Base-by-base conservation (phyloP, 768 basidiomycete species). In the Lyophyllum atratum region DNA sequence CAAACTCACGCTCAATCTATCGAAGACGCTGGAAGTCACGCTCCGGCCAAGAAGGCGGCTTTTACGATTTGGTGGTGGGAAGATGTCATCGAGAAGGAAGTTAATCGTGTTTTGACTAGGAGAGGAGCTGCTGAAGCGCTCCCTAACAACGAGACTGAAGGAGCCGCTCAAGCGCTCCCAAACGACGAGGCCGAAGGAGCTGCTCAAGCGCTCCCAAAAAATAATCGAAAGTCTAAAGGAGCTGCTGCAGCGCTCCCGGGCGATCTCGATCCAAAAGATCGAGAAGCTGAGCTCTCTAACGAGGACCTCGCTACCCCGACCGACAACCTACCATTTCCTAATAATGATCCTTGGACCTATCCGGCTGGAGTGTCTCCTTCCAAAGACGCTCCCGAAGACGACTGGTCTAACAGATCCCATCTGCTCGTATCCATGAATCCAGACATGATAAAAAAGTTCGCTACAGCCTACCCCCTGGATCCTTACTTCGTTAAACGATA, bases 41-140 rank as follows among this genome's bases (percentile, higher is more conserved):
- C 34, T 1, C 45, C 55, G 0, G 64, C 69, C 29, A 29, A 63
- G 8, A 57, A 59, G 31, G 71, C 68, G 1, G 67, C 64, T 17
- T 52, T 54, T 21, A 54, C 63, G 0, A 59, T 70, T 0, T 42
- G 61, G 65, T 33, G 55, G 56, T 51, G 68, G 67, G 28, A 57
- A 47, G 54, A 72, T 61, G 19, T 54, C 55, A 33, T 60, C 49
- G 26, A 67, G 53, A 62, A 58, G 56, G 24, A 46, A 11, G 48
- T 50, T 2, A 22, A 40, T 43, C 42, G 21, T 25, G 57, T 49
- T 26, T 11, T 3, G 29, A 48, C 47, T n/a, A 42, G 40, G 19
- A 42, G 6, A 31, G 29, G 29, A 31, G 11, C 11, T 31, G 29
- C 29, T n/a, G n/a, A n/a, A n/a, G n/a, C n/a, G n/a, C n/a, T n/a